phyloP scores from a whole-genome alignment of 2,329 filamentous ascomycete genomes.

The Biscogniauxia sp. region DNA sequence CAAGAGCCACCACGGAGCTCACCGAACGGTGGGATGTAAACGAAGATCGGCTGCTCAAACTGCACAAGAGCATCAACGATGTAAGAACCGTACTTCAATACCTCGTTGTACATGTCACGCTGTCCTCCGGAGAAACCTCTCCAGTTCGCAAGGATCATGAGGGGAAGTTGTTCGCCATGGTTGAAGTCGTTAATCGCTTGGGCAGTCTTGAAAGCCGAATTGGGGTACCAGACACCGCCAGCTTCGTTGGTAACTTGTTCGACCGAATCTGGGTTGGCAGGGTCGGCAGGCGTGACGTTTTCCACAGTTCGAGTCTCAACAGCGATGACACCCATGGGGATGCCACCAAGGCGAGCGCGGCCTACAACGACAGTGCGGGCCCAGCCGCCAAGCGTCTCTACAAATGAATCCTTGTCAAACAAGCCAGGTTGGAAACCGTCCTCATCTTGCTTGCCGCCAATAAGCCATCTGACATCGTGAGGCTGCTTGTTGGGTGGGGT shows the following conservation, averaged over 20 bases:
- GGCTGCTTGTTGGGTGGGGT: slow-evolving; percentile 77
- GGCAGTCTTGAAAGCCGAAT: slow-evolving; percentile 99
- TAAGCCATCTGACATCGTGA: slow-evolving; percentile 93
- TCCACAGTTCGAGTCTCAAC: slow-evolving; percentile 95
- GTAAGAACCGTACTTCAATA: slow-evolving; percentile 98
- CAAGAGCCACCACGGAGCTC: slow-evolving; percentile 98
- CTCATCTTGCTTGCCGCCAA: slow-evolving; percentile 80
- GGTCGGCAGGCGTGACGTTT: slow-evolving; percentile 94
- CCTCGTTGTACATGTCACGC: slow-evolving; percentile 99
- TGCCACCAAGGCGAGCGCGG: slow-evolving; percentile 92
- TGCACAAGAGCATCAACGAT: slow-evolving; percentile 98
- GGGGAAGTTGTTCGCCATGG: slow-evolving; percentile 92
- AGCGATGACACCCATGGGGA: slow-evolving; percentile 96
- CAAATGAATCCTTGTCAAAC: slow-evolving; percentile 95
- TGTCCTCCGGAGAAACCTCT: slow-evolving; percentile 99
- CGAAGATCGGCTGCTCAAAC: slow-evolving; percentile 97
- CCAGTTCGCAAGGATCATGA: slow-evolving; percentile 99
- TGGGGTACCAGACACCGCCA: slow-evolving; percentile 99
- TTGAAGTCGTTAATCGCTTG: slow-evolving; percentile 99
- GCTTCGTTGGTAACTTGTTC: slow-evolving; percentile 94
- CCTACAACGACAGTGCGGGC: slow-evolving; percentile 95
- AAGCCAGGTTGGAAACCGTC: slow-evolving; percentile 86
- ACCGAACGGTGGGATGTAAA: slow-evolving; percentile 95
- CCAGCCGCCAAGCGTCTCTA: slow-evolving; percentile 95
- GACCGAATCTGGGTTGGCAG: slow-evolving; percentile 96